phyloP scores from a whole-genome alignment of 306 rosid genomes.

The Delonix regia region DNA sequence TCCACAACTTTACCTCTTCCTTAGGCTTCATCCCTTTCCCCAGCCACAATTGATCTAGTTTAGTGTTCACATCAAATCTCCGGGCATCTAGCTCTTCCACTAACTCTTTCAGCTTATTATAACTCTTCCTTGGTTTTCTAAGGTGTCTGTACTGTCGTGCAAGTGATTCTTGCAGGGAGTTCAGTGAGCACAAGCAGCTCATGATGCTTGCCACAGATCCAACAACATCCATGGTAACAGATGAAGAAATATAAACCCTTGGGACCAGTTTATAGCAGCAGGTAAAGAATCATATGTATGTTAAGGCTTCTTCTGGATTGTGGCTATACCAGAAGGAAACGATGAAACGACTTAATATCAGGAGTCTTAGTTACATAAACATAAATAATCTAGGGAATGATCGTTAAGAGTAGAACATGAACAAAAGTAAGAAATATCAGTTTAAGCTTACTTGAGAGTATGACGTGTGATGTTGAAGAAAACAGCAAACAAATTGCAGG shows the following conservation, averaged over 20 bases:
- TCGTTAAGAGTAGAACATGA: neutral
- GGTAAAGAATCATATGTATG: neutral
- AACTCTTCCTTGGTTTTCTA: neutral
- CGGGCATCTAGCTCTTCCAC: conserved; percentile 4
- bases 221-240: neutral
- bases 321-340: neutral
- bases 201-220: neutral
- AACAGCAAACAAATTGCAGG: neutral
- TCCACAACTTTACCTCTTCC: neutral
- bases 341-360: neutral
- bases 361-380: neutral
- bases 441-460: neutral
- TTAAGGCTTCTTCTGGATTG: neutral
- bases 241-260: neutral
- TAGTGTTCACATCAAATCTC: neutral
- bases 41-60: neutral
- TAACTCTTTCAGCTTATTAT: neutral
- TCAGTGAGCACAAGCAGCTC: neutral
- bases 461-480: neutral
- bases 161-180: neutral
- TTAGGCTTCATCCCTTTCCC: neutral
- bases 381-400: neutral
- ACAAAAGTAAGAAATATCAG: neutral
- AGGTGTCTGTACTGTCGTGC: neutral
- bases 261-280: neutral